phyloP scores from a whole-genome alignment of 768 basidiomycete genomes.

The Strobilomyces dryophilus region DNA sequence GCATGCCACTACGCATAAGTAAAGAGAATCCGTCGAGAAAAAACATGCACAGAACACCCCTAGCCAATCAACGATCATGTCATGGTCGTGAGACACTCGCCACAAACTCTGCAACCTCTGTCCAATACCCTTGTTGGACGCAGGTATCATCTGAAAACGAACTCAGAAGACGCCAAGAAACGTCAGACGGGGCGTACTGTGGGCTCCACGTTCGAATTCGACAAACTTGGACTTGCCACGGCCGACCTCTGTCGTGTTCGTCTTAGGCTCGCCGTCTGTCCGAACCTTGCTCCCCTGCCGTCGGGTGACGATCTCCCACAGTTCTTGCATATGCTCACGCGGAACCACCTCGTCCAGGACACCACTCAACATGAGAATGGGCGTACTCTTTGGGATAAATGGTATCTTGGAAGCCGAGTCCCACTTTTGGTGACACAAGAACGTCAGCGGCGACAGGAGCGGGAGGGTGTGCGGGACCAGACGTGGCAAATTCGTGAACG shows the following conservation, averaged over 20 bases:
- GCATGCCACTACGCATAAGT: background rate
- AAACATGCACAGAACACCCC: background rate
- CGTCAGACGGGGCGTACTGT: constrained; percentile 41
- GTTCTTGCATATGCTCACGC: constrained; percentile 51
- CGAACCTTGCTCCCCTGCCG: constrained; percentile 37
- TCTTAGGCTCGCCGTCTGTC: constrained; percentile 23
- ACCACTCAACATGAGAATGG: constrained; percentile 83
- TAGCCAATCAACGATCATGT: background rate
- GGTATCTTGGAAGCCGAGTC: constrained; percentile 67
- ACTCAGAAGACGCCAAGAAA: background rate
- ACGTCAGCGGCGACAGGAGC: constrained; percentile 63
- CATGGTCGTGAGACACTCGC: constrained; percentile 16
- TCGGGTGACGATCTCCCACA: constrained; percentile 59
- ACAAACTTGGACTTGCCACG: constrained; percentile 52
- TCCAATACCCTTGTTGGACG: constrained; percentile 52
- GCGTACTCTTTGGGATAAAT: constrained; percentile 57
- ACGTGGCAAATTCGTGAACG: constrained; percentile 79
- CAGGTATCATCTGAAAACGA: constrained; percentile 48
- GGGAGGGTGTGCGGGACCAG: constrained; percentile 83
- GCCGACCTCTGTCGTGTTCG: constrained; percentile 42
- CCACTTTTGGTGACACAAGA: constrained; percentile 88
- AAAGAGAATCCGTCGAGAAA: background rate
- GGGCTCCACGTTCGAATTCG: constrained; percentile 50
- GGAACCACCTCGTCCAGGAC: constrained; percentile 51
- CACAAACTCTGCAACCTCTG: constrained; percentile 46